Conservation (phyloP, 1,139 yeast species). For the Saccharomycopsis crataegensis region DNA sequence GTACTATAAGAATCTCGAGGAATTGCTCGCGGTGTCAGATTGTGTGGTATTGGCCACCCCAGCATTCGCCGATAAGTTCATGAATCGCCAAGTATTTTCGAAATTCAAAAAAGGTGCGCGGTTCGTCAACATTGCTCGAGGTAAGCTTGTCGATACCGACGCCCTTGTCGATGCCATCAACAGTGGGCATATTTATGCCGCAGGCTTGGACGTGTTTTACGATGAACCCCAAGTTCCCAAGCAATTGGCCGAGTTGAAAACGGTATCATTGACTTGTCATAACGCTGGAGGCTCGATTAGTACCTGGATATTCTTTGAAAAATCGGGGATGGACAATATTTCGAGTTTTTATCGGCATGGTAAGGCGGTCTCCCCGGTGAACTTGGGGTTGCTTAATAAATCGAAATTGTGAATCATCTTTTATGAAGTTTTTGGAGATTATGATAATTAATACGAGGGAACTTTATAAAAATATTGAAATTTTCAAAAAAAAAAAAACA, state of each 20-base stretch:
- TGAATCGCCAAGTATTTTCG: slow-evolving; percentile 29
- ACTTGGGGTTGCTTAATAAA: slow-evolving; percentile 5
- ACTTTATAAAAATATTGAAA: no score
- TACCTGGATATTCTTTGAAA: slow-evolving; percentile 20
- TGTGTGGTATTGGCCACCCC: slow-evolving; percentile 34
- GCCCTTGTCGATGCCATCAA: slow-evolving; percentile 34
- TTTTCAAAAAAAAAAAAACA: no score
- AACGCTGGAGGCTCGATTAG: slow-evolving; percentile 33
- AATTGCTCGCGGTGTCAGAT: slow-evolving; percentile 29
- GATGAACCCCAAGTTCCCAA: slow-evolving; percentile 33
- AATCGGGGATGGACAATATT: slow-evolving; percentile 18
- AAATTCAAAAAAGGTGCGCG: slow-evolving; percentile 31
- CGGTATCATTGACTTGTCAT: slow-evolving; percentile 32
- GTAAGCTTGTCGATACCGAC: slow-evolving; percentile 33
- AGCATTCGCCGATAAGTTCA: slow-evolving; percentile 29
- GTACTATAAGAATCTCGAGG: slow-evolving; percentile 27
- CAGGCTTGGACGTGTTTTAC: slow-evolving; percentile 37
- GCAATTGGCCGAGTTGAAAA: slow-evolving; percentile 29
- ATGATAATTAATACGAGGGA: no score
- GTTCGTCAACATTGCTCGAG: slow-evolving; percentile 34
- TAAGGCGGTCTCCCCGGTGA: slow-evolving; percentile 15
- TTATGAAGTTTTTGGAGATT: no score
- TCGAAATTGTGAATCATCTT: background rate
- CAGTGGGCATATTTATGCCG: slow-evolving; percentile 33
- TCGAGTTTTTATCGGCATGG: slow-evolving; percentile 1